Conservation (phyloP, 352 stramenopile species). For the Phytopythium chamaehyphon region DNA sequence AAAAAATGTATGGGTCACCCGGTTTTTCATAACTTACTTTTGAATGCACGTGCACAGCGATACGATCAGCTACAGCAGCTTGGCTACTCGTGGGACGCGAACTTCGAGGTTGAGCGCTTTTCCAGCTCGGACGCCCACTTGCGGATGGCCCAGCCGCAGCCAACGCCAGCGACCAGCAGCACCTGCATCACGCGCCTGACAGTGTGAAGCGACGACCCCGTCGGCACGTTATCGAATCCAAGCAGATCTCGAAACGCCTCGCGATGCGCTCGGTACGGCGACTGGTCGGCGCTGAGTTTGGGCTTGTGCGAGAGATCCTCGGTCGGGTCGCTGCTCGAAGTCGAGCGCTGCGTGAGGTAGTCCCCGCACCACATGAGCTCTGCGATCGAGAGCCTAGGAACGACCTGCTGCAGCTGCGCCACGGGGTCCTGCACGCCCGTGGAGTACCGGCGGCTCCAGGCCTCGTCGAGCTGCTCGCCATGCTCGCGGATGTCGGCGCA, state of each 20-base stretch:
- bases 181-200: constrained; percentile 18
- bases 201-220: constrained; percentile 15
- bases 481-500: constrained; percentile 26
- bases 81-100: neutral
- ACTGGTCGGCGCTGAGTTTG: constrained; percentile 15
- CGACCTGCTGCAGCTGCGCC: constrained; percentile 21
- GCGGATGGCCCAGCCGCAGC: constrained; percentile 15
- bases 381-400: constrained; percentile 32
- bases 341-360: constrained; percentile 18
- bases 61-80: neutral
- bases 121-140: constrained; percentile 15
- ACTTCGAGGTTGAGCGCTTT: neutral
- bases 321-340: constrained; percentile 5
- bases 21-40: too few relatives aligned
- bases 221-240: constrained; percentile 11
- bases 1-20: too few relatives aligned
- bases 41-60: neutral
- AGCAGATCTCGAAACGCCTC: constrained; percentile 24
- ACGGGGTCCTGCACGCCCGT: constrained; percentile 3
- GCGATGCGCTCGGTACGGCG: constrained; percentile 33
- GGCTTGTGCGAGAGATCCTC: neutral
- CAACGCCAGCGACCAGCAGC: constrained; percentile 18
- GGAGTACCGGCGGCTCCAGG: neutral
- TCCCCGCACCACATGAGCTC: constrained; percentile 51
- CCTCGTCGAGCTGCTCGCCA: constrained; percentile 7